phyloP scores from a whole-genome alignment of 306 rosid genomes.

The apple (Malus domestica) region DNA sequence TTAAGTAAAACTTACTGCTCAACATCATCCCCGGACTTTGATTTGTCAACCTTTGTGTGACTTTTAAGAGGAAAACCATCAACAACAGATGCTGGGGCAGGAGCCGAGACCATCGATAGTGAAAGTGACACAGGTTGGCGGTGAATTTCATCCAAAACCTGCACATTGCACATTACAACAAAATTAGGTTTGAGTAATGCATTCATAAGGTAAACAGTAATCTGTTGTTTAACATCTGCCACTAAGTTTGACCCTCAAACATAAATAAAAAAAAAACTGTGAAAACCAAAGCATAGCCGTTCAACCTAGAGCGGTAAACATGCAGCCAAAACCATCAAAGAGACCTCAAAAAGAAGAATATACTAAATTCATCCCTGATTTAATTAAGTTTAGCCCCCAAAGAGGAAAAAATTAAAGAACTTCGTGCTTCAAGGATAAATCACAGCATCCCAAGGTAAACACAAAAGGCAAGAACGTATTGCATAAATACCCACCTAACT shows the following conservation, averaged over 20 bases:
- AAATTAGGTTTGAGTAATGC: neutral
- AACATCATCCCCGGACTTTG: slow-evolving; percentile 38
- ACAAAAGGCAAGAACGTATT: neutral
- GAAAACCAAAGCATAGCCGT: neutral
- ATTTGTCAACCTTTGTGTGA: slow-evolving; percentile 49
- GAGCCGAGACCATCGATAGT: slow-evolving; percentile 77
- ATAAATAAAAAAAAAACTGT: neutral
- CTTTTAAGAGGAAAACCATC: slow-evolving; percentile 80
- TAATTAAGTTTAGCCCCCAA: neutral
- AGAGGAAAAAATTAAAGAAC: neutral
- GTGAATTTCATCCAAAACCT: slow-evolving; percentile 98
- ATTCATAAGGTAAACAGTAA: neutral
- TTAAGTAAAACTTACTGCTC: slow-evolving; percentile 58
- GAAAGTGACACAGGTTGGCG: slow-evolving; percentile 79
- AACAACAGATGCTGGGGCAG: slow-evolving; percentile 84
- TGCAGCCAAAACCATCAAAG: neutral
- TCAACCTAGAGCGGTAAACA: neutral
- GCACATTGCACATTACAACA: slow-evolving; percentile 11
- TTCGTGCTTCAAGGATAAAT: neutral
- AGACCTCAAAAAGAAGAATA: neutral
- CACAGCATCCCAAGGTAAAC: neutral
- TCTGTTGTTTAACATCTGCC: neutral
- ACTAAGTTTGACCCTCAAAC: neutral
- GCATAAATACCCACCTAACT: neutral
- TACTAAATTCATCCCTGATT: neutral